Percentiles rank a stretch among this genome's conserved stretches.
These are phyloP conservation scores for Fusarium caatingaense DNA, from an alignment of 2,329 filamentous ascomycete genomes.

Conservation along the genomic window DNA sequence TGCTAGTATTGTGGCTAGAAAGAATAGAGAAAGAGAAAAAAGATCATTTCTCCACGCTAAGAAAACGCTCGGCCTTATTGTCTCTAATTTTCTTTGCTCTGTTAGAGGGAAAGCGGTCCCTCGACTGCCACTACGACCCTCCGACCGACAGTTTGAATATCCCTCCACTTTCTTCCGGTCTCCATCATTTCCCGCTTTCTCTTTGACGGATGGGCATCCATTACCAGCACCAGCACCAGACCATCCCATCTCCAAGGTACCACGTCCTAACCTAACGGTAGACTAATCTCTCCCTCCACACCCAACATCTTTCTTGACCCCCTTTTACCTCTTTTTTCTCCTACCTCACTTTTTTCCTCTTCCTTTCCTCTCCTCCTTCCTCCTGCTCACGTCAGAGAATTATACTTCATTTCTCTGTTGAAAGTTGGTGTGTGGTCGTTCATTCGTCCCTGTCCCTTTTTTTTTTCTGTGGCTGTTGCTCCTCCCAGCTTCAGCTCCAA, in stretches of 20 bases:
- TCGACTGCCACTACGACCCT: neutral
- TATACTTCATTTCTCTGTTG: conserved; percentile 11
- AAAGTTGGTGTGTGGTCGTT: conserved; percentile 36
- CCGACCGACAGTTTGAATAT: conserved; percentile 38
- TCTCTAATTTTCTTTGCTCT: conserved; percentile 11
- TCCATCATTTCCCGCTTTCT: conserved; percentile 37
- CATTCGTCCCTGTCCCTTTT: conserved; percentile 17
- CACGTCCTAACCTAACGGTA: conserved; percentile 9
- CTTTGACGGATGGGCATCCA: neutral
- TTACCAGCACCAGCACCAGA: neutral
- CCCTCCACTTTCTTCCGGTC: conserved; percentile 39
- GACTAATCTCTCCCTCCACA: conserved; percentile 32
- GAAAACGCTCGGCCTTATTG: conserved; percentile 11
- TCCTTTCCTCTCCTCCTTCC: conserved; percentile 4
- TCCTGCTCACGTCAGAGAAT: conserved; percentile 19
- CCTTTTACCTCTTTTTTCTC: conserved; percentile 29
- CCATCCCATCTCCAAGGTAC: conserved; percentile 12
- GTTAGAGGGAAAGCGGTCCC: neutral
- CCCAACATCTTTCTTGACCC: conserved; percentile 24
- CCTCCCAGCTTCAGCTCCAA: conserved; percentile 17
- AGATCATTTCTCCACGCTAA: conserved; percentile 4
- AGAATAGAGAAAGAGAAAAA: conserved; percentile 1
- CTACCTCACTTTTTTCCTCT: conserved; percentile 25
- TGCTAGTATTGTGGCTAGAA: conserved; percentile 12
- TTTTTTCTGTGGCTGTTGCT: conserved; percentile 21